These are phyloP conservation scores for Citrus unshiu DNA, from an alignment of 345 rosid species.

Conservation along the genomic window DNA sequence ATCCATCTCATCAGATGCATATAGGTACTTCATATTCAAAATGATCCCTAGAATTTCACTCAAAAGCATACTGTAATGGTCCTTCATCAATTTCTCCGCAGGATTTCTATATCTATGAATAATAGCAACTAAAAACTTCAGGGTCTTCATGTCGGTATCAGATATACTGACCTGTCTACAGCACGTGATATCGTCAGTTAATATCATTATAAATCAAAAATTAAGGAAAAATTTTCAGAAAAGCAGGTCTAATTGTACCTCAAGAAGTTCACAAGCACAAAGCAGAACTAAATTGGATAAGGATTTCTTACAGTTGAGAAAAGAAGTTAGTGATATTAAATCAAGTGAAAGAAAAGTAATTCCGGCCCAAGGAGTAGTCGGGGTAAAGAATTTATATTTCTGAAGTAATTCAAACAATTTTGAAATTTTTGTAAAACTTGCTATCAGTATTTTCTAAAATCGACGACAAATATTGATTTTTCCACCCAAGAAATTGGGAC, in stretches of 20 bases:
- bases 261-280: background rate
- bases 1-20: constrained; percentile 59
- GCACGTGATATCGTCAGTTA: constrained; percentile 19
- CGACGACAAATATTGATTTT: background rate
- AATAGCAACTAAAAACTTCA: constrained; percentile 46
- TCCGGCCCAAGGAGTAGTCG: background rate
- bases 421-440: background rate
- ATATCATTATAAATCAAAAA: background rate
- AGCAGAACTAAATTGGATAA: background rate
- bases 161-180: constrained; percentile 56
- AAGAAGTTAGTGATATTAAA: background rate
- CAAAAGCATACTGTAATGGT: constrained; percentile 41
- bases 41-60: constrained; percentile 46
- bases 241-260: background rate
- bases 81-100: constrained; percentile 27
- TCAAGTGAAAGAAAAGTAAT: background rate
- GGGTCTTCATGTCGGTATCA: constrained; percentile 59
- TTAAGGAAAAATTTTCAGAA: background rate
- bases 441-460: background rate
- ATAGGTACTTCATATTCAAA: constrained; percentile 49
- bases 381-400: background rate
- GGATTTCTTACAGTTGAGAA: background rate
- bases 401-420: background rate
- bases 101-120: constrained; percentile 36
- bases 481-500: background rate